phyloP scores from a whole-genome alignment of 805 yeast genomes.

The Candida palmyrensis region DNA sequence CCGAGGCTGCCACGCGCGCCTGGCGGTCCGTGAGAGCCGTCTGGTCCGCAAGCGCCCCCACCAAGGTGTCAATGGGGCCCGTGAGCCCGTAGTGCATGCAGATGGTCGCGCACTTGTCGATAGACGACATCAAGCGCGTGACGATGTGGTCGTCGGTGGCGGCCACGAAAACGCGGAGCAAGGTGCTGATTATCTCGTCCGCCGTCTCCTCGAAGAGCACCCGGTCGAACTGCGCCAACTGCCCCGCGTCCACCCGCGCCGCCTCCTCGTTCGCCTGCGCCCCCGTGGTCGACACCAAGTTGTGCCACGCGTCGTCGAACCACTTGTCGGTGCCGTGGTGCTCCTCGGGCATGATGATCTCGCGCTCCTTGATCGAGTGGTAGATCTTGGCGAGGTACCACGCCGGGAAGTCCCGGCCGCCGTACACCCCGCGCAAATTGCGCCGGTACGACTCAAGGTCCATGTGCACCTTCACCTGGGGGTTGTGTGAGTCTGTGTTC shows the following conservation, averaged over 20 bases:
- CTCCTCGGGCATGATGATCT: conserved; percentile 97
- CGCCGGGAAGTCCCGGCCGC: conserved; percentile 70
- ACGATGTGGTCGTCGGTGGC: conserved; percentile 90
- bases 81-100: conserved; percentile 60
- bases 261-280: conserved; percentile 11
- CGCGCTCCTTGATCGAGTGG: conserved; percentile 73
- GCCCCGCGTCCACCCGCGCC: conserved; percentile 15
- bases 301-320: conserved; percentile 85
- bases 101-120: conserved; percentile 79
- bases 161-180: conserved; percentile 74
- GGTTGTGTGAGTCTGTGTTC: conserved; percentile 91
- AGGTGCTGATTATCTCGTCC: conserved; percentile 61
- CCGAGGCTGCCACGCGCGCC: not conserved
- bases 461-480: conserved; percentile 91
- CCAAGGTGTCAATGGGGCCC: conserved; percentile 57
- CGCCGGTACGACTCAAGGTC: conserved; percentile 72
- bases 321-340: conserved; percentile 90
- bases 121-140: conserved; percentile 78
- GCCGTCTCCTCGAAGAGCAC: conserved; percentile 64
- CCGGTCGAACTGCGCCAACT: conserved; percentile 58
- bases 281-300: conserved; percentile 39
- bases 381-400: conserved; percentile 85
- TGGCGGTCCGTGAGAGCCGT: conserved; percentile 30
- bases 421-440: conserved; percentile 77
- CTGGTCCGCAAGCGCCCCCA: conserved; percentile 61